phyloP scores from a whole-genome alignment of 805 yeast genomes.

The Candida manassasensis region DNA sequence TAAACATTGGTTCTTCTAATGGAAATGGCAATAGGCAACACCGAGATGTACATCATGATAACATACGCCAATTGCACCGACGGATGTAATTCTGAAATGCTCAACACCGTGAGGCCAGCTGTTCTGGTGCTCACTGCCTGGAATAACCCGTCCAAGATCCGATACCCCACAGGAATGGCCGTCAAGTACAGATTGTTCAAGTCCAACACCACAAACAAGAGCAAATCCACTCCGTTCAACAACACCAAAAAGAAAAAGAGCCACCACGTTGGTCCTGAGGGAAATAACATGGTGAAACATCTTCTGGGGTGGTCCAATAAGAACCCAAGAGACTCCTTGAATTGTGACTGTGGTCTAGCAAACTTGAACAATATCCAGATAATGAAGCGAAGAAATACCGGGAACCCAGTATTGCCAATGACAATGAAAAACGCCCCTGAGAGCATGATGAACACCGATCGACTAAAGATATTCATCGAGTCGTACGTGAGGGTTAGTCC shows the following conservation, averaged over 20 bases:
- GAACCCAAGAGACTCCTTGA: slow-evolving; percentile 76
- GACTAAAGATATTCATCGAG: slow-evolving; percentile 66
- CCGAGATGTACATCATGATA: slow-evolving; percentile 98
- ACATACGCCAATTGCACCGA: slow-evolving; percentile 90
- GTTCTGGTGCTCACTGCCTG: slow-evolving; percentile 93
- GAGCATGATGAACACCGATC: slow-evolving; percentile 61
- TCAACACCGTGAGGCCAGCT: slow-evolving; percentile 80
- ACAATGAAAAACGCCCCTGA: slow-evolving; percentile 67
- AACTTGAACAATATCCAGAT: slow-evolving; percentile 75
- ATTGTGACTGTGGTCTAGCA: slow-evolving; percentile 59
- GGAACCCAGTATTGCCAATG: slow-evolving; percentile 94
- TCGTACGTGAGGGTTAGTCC: slow-evolving; percentile 81
- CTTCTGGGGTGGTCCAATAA: slow-evolving; percentile 94
- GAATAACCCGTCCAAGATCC: slow-evolving; percentile 77
- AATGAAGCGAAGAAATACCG: slow-evolving; percentile 71
- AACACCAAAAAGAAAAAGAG: slow-evolving; percentile 66
- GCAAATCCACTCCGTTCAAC: slow-evolving; percentile 72
- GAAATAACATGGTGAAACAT: slow-evolving; percentile 89
- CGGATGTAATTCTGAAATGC: slow-evolving; percentile 69
- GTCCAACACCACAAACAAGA: slow-evolving; percentile 78
- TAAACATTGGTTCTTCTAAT: slow-evolving; percentile 96
- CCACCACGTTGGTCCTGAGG: slow-evolving; percentile 96
- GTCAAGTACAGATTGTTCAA: slow-evolving; percentile 48
- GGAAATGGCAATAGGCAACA: slow-evolving; percentile 91
- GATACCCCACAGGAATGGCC: slow-evolving; percentile 58